phyloP scores from a whole-genome alignment of 192 early-diverging fungal species.

The Martensiomyces pterosporus region DNA sequence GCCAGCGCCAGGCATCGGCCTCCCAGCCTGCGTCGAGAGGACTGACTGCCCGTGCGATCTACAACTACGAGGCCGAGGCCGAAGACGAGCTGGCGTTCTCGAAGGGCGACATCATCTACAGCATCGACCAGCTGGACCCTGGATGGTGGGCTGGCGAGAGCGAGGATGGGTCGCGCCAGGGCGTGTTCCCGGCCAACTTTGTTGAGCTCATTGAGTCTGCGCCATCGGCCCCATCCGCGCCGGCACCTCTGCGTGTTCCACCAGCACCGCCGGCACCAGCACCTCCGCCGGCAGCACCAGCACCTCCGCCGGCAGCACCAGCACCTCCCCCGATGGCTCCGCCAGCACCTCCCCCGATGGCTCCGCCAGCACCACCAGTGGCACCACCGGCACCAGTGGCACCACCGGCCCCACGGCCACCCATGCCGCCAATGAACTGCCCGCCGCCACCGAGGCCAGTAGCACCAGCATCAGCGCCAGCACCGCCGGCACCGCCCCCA shows the following conservation, averaged over 20 bases:
- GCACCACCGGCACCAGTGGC: conserved; percentile 9
- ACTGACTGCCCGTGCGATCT: conserved; percentile 57
- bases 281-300: conserved; percentile 2
- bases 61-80: conserved; percentile 72
- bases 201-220: conserved; percentile 53
- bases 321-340: conserved; percentile 5
- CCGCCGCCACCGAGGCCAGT: neutral
- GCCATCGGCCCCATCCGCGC: conserved; percentile 1
- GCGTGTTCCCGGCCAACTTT: conserved; percentile 80
- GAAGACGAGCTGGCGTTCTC: conserved; percentile 79
- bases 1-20: conserved; percentile 11
- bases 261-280: conserved; percentile 10
- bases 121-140: conserved; percentile 78
- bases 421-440: neutral
- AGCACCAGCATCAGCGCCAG: neutral
- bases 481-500: too few species aligned
- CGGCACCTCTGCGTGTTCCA: conserved; percentile 3
- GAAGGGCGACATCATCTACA: conserved; percentile 78
- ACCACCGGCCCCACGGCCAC: conserved; percentile 2
- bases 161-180: conserved; percentile 65
- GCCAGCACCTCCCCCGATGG: neutral
- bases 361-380: conserved; percentile 5
- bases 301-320: neutral
- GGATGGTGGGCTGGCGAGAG: conserved; percentile 92
- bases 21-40: conserved; percentile 12